Conservation (phyloP, 2,329 filamentous ascomycete genomes). For the Fonsecaea multimorphosa region DNA sequence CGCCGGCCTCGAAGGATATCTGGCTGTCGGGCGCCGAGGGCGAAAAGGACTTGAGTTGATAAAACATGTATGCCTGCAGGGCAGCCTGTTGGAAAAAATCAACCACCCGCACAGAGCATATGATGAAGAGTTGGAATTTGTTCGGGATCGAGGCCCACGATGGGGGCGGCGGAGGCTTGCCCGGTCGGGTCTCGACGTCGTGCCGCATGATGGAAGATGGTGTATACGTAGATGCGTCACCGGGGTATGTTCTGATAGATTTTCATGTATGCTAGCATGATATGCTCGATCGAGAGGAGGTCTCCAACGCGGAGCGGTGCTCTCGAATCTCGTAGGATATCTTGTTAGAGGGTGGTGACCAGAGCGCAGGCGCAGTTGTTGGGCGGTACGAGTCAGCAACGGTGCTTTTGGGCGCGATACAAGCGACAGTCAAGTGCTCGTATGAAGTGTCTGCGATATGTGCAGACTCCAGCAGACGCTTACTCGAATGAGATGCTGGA, state of each 20-base stretch:
- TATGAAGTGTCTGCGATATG: conserved; percentile 1
- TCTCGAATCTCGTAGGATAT: not conserved
- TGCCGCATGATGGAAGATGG: conserved; percentile 16
- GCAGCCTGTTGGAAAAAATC: conserved; percentile 79
- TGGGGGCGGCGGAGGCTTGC: conserved; percentile 46
- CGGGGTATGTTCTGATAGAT: conserved; percentile 5
- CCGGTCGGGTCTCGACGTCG: conserved; percentile 24
- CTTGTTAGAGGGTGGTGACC: not conserved
- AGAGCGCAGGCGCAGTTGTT: not conserved
- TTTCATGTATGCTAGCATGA: conserved; percentile 12
- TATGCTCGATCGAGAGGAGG: not conserved
- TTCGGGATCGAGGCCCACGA: conserved; percentile 71
- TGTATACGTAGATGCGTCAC: conserved; percentile 9
- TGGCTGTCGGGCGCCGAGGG: conserved; percentile 56
- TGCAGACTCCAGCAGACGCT: not conserved
- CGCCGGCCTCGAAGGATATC: conserved; percentile 73
- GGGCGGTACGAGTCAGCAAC: not conserved
- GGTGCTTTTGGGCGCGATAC: conserved; percentile 12
- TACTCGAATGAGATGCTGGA: not conserved
- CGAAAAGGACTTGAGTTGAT: conserved; percentile 75
- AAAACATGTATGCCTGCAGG: conserved; percentile 75
- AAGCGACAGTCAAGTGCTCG: conserved; percentile 30
- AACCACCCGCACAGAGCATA: conserved; percentile 74
- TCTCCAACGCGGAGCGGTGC: not conserved
- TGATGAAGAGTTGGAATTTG: conserved; percentile 72